Conservation (phyloP, 306 rosid species). For the Cicer bijugum region DNA sequence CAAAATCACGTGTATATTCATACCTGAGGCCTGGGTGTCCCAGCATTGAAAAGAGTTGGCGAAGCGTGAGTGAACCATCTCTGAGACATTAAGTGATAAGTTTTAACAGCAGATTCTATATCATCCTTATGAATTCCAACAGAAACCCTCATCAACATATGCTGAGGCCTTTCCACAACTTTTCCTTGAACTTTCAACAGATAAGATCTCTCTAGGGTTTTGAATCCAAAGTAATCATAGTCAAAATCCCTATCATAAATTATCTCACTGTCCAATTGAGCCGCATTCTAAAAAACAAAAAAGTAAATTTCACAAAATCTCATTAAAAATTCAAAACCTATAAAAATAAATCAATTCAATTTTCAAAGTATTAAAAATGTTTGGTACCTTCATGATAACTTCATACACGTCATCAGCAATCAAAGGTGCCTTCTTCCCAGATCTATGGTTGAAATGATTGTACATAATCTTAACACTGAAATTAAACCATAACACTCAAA, state of each 20-base stretch:
- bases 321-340: background rate
- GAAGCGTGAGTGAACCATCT: constrained; percentile 99
- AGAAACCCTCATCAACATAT: constrained; percentile 97
- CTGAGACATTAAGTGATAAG: constrained; percentile 93
- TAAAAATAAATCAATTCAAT: background rate
- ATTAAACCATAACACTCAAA: background rate
- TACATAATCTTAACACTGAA: constrained; percentile 67
- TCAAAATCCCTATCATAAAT: constrained; percentile 96
- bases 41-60: constrained; percentile 95
- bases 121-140: constrained; percentile 96
- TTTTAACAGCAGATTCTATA: constrained; percentile 77
- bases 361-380: background rate
- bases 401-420: constrained; percentile 84
- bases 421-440: constrained; percentile 74
- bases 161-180: constrained; percentile 95
- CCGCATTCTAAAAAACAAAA: constrained; percentile 67
- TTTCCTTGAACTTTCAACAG: constrained; percentile 82
- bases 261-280: constrained; percentile 91
- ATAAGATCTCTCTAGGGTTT: constrained; percentile 95
- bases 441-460: constrained; percentile 64
- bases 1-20: too few relatives aligned
- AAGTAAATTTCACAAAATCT: background rate
- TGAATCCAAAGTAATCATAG: constrained; percentile 95
- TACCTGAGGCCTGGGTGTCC: constrained; percentile 94
- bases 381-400: constrained; percentile 66